A percentile compares a stretch with the other conserved stretches of the same genome.
phyloP scores from a whole-genome alignment of 2,329 filamentous ascomycete genomes.

The Falciphora oryzae region DNA sequence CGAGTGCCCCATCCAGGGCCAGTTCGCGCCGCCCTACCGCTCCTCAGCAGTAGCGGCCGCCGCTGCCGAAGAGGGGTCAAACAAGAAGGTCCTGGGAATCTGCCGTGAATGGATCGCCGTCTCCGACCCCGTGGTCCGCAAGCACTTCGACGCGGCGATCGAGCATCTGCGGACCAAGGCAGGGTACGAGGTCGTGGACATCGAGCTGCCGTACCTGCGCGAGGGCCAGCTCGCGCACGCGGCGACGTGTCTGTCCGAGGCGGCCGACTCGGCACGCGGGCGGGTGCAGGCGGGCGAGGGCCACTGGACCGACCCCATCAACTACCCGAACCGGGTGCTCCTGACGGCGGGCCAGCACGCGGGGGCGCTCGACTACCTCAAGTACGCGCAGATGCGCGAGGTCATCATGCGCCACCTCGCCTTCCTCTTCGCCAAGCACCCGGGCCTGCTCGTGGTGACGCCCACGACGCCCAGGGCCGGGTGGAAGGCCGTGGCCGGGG shows the following conservation, averaged over 20 bases:
- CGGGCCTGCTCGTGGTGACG: conserved; percentile 71
- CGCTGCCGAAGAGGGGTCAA: conserved; percentile 10
- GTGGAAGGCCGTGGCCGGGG: conserved; percentile 57
- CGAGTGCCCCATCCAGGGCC: conserved; percentile 49
- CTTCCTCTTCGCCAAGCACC: conserved; percentile 61
- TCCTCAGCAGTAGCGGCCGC: conserved; percentile 12
- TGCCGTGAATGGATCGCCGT: conserved; percentile 60
- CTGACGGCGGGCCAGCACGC: conserved; percentile 60
- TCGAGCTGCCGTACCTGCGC: conserved; percentile 59
- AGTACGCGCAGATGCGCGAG: conserved; percentile 66
- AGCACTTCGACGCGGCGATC: conserved; percentile 56
- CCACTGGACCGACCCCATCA: conserved; percentile 50
- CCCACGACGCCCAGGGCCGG: conserved; percentile 73
- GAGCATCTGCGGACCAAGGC: conserved; percentile 47
- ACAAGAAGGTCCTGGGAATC: conserved; percentile 61
- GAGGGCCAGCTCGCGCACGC: conserved; percentile 74
- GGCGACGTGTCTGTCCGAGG: conserved; percentile 70
- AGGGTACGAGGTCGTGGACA: conserved; percentile 48
- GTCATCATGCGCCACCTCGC: conserved; percentile 76
- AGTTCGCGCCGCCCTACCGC: conserved; percentile 51
- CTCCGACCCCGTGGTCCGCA: conserved; percentile 57
- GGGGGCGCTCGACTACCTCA: conserved; percentile 62
- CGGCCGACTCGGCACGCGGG: conserved; percentile 41
- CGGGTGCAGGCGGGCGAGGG: conserved; percentile 35
- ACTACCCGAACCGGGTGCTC: conserved; percentile 63